A percentile compares a stretch with the other conserved stretches of the same genome.
phyloP scores from a whole-genome alignment of 306 rosid species.

The Neltuma alba region DNA sequence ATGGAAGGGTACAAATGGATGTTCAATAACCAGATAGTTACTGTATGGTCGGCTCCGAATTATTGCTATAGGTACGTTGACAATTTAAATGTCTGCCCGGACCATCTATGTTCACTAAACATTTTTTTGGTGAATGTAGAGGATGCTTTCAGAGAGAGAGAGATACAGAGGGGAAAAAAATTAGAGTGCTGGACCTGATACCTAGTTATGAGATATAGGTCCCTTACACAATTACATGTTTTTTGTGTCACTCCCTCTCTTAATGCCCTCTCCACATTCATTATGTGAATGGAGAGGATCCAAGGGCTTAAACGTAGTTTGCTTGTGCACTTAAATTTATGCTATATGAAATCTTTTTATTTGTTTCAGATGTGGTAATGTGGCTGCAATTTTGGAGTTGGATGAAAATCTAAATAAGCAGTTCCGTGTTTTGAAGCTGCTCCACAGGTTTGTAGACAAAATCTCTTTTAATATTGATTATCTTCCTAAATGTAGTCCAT shows the following conservation, averaged over 20 bases:
- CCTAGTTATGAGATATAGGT: background rate
- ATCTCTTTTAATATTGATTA: conserved; percentile 29
- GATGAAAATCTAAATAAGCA: conserved; percentile 87
- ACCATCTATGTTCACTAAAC: background rate
- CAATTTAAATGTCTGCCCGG: conserved; percentile 20
- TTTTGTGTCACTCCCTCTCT: background rate
- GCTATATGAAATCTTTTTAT: conserved; percentile 32
- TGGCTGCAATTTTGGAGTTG: conserved; percentile 94
- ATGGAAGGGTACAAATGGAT: conserved; percentile 99
- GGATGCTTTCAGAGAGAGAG: background rate
- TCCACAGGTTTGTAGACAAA: conserved; percentile 76
- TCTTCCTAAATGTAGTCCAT: background rate
- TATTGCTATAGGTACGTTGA: conserved; percentile 86
- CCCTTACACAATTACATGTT: background rate
- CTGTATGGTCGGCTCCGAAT: conserved; percentile 99
- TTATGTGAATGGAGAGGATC: background rate
- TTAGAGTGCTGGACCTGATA: background rate
- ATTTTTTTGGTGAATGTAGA: background rate
- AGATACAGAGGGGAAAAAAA: background rate
- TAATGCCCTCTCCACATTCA: background rate
- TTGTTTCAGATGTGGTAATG: conserved; percentile 88
- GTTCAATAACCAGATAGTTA: conserved; percentile 96
- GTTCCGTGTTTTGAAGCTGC: conserved; percentile 96
- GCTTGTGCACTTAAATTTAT: conserved; percentile 26
- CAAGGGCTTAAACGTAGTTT: background rate